phyloP scores from a whole-genome alignment of 177 flowering plant genomes.

The Vitis hybrid region DNA sequence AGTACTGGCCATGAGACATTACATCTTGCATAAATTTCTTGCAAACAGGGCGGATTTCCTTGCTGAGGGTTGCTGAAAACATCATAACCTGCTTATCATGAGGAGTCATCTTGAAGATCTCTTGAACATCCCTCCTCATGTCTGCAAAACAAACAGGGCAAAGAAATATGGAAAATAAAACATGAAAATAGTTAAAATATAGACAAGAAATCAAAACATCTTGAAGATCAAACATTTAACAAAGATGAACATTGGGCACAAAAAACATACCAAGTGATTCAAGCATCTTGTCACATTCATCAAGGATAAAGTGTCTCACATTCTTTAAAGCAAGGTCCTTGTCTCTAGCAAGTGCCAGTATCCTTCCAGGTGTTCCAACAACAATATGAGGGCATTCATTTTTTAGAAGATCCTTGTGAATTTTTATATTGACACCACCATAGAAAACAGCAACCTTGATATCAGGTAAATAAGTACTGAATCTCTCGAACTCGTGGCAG shows the following conservation, averaged over 20 bases:
- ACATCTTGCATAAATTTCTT: slow-evolving; percentile 99
- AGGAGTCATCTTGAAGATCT: slow-evolving; percentile 97
- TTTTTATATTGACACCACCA: slow-evolving; percentile 89
- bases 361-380: slow-evolving; percentile 98
- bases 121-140: slow-evolving; percentile 98
- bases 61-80: slow-evolving; percentile 97
- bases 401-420: slow-evolving; percentile 87
- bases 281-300: slow-evolving; percentile 99
- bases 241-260: neutral
- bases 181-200: neutral
- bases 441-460: slow-evolving; percentile 95
- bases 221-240: neutral
- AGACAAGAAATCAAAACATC: neutral
- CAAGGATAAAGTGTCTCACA: slow-evolving; percentile 97
- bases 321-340: slow-evolving; percentile 89
- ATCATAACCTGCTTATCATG: slow-evolving; percentile 99
- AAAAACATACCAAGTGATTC: slow-evolving; percentile 84
- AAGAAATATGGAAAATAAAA: neutral
- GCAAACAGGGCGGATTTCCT: slow-evolving; percentile 99
- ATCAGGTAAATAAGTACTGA: slow-evolving; percentile 89
- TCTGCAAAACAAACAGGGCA: slow-evolving; percentile 40
- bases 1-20: slow-evolving; percentile 70
- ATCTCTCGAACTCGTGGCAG: slow-evolving; percentile 95
- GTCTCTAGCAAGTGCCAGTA: slow-evolving; percentile 86
- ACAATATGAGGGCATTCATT: slow-evolving; percentile 99